Conservation (phyloP, 805 yeast genomes). For the Metschnikowia rubicola region DNA sequence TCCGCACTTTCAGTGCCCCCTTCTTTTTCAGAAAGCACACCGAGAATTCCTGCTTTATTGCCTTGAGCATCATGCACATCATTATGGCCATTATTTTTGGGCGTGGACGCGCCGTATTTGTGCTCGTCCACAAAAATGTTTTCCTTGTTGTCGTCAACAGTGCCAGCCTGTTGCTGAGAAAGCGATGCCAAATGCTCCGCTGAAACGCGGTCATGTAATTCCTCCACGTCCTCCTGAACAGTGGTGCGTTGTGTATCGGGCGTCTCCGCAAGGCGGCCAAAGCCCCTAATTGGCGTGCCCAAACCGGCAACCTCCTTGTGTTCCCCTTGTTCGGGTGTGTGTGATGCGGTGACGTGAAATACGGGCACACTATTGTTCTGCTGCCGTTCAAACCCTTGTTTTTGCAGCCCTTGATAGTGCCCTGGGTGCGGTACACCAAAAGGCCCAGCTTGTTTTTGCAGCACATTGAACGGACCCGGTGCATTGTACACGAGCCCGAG, state of each 20-base stretch:
- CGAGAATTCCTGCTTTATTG: background rate
- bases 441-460: too few relatives aligned
- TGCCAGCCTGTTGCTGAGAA: conserved; percentile 21
- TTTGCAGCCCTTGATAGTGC: too few relatives aligned
- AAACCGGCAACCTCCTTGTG: conserved; percentile 1
- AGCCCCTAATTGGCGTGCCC: conserved; percentile 17
- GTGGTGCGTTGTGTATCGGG: conserved; percentile 47
- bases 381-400: background rate
- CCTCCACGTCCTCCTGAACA: conserved; percentile 39
- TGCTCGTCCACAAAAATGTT: conserved; percentile 42
- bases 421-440: too few relatives aligned
- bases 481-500: conserved; percentile 30
- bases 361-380: background rate
- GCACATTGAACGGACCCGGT: too few relatives aligned
- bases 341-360: conserved; percentile 1
- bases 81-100: conserved; percentile 8
- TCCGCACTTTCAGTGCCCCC: too few relatives aligned
- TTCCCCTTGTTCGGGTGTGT: background rate
- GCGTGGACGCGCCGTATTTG: conserved; percentile 29
- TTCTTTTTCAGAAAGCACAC: conserved; percentile 7
- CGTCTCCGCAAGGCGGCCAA: conserved; percentile 26
- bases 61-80: too few relatives aligned
- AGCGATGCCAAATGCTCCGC: conserved; percentile 31
- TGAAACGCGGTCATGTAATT: conserved; percentile 28
- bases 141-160: conserved; percentile 44